A percentile compares a stretch with the other conserved stretches of the same genome.
Conservation (phyloP, 208 protist genomes). For the Wallacemonas rigidus region DNA sequence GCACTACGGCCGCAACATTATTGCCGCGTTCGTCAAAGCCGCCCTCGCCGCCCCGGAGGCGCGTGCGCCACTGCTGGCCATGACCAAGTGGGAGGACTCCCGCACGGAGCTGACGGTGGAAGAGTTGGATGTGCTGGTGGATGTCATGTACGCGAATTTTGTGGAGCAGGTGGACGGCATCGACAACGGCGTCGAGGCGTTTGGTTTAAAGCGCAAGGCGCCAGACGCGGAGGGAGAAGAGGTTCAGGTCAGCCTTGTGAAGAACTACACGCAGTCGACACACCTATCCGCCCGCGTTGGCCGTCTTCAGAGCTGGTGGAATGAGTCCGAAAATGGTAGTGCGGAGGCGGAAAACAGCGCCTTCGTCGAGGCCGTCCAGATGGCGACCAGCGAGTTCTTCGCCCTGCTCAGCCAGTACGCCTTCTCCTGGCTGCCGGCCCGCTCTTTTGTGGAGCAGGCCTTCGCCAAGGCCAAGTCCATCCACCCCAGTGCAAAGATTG, state of each 20-base stretch:
- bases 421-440: conserved; percentile 92
- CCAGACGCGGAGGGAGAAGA: conserved; percentile 16
- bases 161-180: conserved; percentile 94
- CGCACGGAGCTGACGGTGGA: conserved; percentile 34
- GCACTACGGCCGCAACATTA: conserved; percentile 94
- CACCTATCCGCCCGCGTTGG: conserved; percentile 83
- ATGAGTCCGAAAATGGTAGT: conserved; percentile 65
- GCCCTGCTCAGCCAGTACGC: conserved; percentile 76
- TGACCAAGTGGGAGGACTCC: conserved; percentile 39
- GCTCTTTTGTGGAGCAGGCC: conserved; percentile 77
- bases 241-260: conserved; percentile 30
- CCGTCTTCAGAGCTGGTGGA: conserved; percentile 89
- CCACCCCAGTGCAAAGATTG: conserved; percentile 74
- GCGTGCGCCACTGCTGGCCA: conserved; percentile 39
- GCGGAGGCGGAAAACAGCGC: conserved; percentile 44
- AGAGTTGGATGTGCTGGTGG: conserved; percentile 75
- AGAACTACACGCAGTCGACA: conserved; percentile 80
- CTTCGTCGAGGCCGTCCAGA: conserved; percentile 89
- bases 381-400: conserved; percentile 89
- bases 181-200: conserved; percentile 94
- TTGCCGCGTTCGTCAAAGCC: conserved; percentile 56
- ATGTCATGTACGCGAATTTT: conserved; percentile 88
- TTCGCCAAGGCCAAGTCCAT: conserved; percentile 64
- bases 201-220: conserved; percentile 28
- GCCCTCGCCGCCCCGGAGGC: conserved; percentile 39